A percentile compares a stretch with the other conserved stretches of the same genome.
phyloP scores from a whole-genome alignment of 2,329 filamentous ascomycete species.

The Ceratocystis eucalypticola region DNA sequence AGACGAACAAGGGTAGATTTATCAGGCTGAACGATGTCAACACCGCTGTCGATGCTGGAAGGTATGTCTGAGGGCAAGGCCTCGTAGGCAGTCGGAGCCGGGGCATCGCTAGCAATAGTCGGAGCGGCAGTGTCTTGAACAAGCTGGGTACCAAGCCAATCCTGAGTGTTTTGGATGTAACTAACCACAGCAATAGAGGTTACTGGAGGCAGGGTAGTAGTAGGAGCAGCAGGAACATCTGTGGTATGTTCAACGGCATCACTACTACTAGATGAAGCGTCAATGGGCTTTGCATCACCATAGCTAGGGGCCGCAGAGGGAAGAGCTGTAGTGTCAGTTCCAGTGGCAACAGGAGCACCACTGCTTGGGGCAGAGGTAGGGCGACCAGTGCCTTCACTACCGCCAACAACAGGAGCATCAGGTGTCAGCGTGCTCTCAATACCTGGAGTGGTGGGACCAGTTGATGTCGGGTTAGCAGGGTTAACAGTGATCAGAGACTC shows the following conservation, averaged over 20 bases:
- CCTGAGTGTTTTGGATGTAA: constrained; percentile 17
- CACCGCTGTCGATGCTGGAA: constrained; percentile 55
- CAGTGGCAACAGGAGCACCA: constrained; percentile 16
- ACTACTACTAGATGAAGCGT: neutral
- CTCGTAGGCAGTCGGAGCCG: constrained; percentile 27
- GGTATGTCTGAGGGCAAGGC: constrained; percentile 56
- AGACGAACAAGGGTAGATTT: constrained; percentile 66
- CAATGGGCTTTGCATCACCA: neutral
- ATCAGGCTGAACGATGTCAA: constrained; percentile 43
- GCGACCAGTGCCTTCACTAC: constrained; percentile 10
- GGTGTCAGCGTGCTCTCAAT: constrained; percentile 19
- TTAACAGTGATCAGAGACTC: constrained; percentile 16
- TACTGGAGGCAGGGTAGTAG: constrained; percentile 20
- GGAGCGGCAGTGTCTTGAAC: constrained; percentile 20
- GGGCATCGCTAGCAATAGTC: constrained; percentile 18
- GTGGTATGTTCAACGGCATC: constrained; percentile 5
- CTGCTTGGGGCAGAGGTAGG: constrained; percentile 16
- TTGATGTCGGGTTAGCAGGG: constrained; percentile 14
- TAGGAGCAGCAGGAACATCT: constrained; percentile 19
- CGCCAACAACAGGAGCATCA: constrained; percentile 17
- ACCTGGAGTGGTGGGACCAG: neutral
- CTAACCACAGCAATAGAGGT: constrained; percentile 19
- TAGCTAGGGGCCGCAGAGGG: neutral
- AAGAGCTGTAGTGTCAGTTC: constrained; percentile 15
- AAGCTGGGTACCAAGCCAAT: constrained; percentile 20